Evolutionary conservation across 139 green algal species (phyloP).

Genomic region (Chlorella sorokiniana): DNA sequence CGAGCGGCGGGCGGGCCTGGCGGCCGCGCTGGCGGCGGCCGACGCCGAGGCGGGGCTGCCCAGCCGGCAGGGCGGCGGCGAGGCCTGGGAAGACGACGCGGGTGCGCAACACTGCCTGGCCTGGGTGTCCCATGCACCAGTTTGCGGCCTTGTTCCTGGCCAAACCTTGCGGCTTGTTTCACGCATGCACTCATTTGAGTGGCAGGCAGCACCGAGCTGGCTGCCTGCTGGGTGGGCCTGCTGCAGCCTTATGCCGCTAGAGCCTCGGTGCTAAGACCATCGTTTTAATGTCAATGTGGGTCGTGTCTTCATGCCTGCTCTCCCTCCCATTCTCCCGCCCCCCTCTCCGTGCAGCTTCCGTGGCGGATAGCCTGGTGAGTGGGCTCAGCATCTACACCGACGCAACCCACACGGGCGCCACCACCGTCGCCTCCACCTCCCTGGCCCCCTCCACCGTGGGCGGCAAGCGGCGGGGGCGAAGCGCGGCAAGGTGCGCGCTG

Average conservation of each 20-base stretch:
- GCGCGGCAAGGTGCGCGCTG: background rate
- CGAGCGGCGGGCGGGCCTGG: conserved; percentile 21
- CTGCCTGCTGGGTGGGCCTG: background rate
- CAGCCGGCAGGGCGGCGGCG: conserved; percentile 33
- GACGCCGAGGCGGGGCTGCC: conserved; percentile 24
- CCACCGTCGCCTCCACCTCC: background rate
- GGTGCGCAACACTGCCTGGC: background rate
- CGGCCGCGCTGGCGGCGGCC: conserved; percentile 14
- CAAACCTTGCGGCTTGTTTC: background rate
- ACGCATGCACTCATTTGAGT: too few species aligned
- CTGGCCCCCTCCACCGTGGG: conserved; percentile 48
- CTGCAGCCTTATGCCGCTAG: background rate
- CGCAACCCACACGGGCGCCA: conserved; percentile 11
- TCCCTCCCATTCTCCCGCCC: background rate
- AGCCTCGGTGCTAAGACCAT: background rate
- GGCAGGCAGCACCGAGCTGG: background rate
- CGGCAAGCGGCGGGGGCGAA: conserved; percentile 37
- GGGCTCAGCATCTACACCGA: conserved; percentile 61
- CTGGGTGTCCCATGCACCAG: background rate
- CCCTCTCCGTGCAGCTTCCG: conserved; percentile 25
- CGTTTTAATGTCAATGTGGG: background rate
- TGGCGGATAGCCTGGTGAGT: conserved; percentile 52
- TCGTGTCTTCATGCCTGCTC: background rate
- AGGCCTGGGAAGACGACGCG: background rate
- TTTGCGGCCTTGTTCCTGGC: background rate